A percentile compares a stretch with the other conserved stretches of the same genome.
phyloP scores from a whole-genome alignment of 176 grass and related monocot species.

The Thalia dealbata region DNA sequence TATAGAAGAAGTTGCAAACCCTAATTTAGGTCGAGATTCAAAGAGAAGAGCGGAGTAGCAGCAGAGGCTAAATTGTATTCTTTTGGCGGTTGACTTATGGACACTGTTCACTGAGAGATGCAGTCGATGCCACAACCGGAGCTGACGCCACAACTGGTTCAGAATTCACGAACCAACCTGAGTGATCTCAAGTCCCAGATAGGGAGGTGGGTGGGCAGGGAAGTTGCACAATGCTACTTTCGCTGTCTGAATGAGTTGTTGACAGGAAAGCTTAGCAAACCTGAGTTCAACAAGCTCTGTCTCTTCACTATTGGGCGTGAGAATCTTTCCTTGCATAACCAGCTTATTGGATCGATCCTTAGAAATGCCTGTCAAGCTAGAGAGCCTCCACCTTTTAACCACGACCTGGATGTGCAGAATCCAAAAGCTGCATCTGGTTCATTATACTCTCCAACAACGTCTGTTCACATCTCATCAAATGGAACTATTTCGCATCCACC shows the following conservation, averaged over 20 bases:
- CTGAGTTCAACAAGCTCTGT: constrained; percentile 64
- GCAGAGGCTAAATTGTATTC: no score
- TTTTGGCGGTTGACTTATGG: constrained; percentile 18
- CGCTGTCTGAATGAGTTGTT: constrained; percentile 48
- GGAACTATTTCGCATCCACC: not conserved
- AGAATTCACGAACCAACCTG: constrained; percentile 52
- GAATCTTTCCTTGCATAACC: constrained; percentile 64
- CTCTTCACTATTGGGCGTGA: constrained; percentile 37
- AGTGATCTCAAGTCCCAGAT: constrained; percentile 53
- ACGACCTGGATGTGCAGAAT: constrained; percentile 1
- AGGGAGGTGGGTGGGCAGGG: constrained; percentile 40
- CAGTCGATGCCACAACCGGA: no score
- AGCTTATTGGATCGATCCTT: constrained; percentile 47
- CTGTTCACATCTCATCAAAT: not conserved
- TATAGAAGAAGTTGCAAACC: no score
- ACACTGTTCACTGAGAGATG: constrained; percentile 38
- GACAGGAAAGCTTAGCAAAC: constrained; percentile 56
- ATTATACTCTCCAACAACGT: constrained; percentile 9
- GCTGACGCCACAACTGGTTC: not conserved
- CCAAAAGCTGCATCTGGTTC: not conserved
- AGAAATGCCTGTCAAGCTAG: constrained; percentile 50
- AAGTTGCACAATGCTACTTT: constrained; percentile 39
- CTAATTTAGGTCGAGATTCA: no score
- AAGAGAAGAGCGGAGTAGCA: no score
- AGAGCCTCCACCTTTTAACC: constrained; percentile 26